phyloP scores from a whole-genome alignment of 116 monocot species.

The Papilionanthe hybrid region DNA sequence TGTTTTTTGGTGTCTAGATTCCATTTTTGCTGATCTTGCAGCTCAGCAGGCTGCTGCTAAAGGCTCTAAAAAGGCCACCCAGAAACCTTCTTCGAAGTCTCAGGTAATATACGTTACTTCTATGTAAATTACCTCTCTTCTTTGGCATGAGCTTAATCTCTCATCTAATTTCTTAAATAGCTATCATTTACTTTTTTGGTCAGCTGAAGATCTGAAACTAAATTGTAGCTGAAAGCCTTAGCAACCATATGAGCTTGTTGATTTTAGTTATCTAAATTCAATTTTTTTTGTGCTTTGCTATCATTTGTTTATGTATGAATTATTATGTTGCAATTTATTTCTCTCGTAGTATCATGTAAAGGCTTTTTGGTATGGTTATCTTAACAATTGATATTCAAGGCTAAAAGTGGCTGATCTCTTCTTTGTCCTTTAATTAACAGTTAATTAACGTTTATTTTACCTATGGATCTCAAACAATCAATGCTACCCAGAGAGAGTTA shows the following conservation, averaged over 20 bases:
- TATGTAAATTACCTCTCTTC: neutral
- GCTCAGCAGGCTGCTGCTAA: slow-evolving; percentile 50
- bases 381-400: no score
- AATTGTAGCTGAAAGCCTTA: no score
- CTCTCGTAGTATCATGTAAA: neutral
- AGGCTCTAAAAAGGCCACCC: slow-evolving; percentile 56
- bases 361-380: neutral
- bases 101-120: slow-evolving; percentile 36
- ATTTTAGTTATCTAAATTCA: neutral
- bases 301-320: neutral
- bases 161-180: neutral
- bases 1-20: slow-evolving; percentile 78
- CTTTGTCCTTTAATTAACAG: no score
- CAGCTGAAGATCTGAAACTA: neutral
- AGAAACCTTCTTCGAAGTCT: slow-evolving; percentile 56
- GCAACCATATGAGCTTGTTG: neutral
- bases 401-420: no score
- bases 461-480: no score
- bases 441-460: no score
- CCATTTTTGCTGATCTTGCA: slow-evolving; percentile 64
- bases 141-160: neutral
- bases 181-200: neutral
- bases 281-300: neutral
- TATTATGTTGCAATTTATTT: neutral
- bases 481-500: no score